These are phyloP conservation scores for Bonia amplexicaulis DNA, from an alignment of 176 grass and related monocot species.

Conservation along the genomic window DNA sequence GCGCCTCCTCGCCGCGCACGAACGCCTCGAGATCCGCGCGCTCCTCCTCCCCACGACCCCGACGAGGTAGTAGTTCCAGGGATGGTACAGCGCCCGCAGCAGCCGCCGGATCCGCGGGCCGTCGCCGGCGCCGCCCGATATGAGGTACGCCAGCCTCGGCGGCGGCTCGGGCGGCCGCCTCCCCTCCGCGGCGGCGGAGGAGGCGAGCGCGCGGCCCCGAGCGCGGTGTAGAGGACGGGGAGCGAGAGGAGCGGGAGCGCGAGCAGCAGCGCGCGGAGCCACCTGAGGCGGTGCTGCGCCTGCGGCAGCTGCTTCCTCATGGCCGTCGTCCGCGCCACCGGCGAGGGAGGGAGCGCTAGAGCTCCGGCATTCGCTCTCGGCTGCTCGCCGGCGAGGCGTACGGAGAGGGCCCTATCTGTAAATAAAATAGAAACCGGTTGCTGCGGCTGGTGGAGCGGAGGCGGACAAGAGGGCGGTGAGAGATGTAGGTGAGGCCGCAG, in stretches of 20 bases:
- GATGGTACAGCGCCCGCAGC: conserved; percentile 78
- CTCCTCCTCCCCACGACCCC: conserved; percentile 48
- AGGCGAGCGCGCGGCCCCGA: conserved; percentile 14
- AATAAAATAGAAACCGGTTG: not conserved
- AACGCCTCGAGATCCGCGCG: conserved; percentile 73
- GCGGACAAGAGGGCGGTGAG: not conserved
- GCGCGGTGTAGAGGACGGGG: conserved; percentile 38
- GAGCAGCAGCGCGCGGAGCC: conserved; percentile 57
- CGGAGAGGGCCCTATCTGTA: not conserved
- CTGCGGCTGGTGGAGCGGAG: conserved; percentile 6
- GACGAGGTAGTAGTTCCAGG: conserved; percentile 88
- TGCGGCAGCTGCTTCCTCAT: conserved; percentile 75
- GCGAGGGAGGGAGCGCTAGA: conserved; percentile 18
- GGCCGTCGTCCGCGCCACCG: conserved; percentile 1
- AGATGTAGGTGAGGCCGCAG: conserved; percentile 18
- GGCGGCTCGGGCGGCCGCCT: conserved; percentile 33
- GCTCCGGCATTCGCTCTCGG: conserved; percentile 51
- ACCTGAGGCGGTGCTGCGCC: conserved; percentile 42
- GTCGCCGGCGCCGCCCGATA: conserved; percentile 65
- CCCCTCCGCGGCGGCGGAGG: not conserved
- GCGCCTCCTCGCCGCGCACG: conserved; percentile 49
- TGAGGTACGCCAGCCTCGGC: conserved; percentile 80
- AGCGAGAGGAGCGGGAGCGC: conserved; percentile 56
- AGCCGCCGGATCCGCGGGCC: conserved; percentile 63
- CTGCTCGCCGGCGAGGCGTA: conserved; percentile 12